These are phyloP conservation scores for Dipodascus albidus DNA, from an alignment of 805 yeast genomes.

Conservation along the genomic window DNA sequence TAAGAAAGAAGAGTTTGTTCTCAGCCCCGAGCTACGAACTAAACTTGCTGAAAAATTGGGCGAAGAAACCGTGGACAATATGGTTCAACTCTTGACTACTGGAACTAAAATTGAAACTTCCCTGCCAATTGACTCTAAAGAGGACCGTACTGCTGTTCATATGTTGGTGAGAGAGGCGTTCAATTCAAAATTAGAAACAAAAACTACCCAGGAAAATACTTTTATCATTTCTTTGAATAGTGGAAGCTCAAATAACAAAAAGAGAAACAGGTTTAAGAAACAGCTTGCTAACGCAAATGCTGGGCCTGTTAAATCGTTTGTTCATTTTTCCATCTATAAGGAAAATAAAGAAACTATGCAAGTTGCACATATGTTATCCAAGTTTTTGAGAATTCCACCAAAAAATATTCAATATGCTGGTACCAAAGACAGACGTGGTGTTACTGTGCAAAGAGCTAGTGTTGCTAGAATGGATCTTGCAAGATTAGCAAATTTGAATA, in stretches of 20 bases:
- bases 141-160: constrained; percentile 68
- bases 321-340: constrained; percentile 76
- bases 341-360: constrained; percentile 98
- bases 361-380: constrained; percentile 64
- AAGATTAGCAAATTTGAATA: constrained; percentile 66
- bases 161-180: constrained; percentile 64
- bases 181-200: constrained; percentile 62
- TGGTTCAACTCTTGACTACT: constrained; percentile 42
- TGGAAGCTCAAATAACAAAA: constrained; percentile 15
- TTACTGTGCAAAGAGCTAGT: constrained; percentile 76
- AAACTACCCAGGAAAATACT: constrained; percentile 57
- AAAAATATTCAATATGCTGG: constrained; percentile 76
- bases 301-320: constrained; percentile 56
- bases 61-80: constrained; percentile 42
- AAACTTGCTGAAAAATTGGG: constrained; percentile 47
- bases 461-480: constrained; percentile 46
- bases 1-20: constrained; percentile 3
- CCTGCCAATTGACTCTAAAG: constrained; percentile 51
- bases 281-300: constrained; percentile 23
- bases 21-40: constrained; percentile 28
- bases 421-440: constrained; percentile 93
- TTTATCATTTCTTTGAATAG: constrained; percentile 51
- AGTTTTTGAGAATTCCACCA: constrained; percentile 63
- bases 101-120: constrained; percentile 50
- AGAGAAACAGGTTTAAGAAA: constrained; percentile 26